These are phyloP conservation scores for Suhomyces wounanorum DNA, from an alignment of 1,139 yeast genomes.

Conservation along the genomic window DNA sequence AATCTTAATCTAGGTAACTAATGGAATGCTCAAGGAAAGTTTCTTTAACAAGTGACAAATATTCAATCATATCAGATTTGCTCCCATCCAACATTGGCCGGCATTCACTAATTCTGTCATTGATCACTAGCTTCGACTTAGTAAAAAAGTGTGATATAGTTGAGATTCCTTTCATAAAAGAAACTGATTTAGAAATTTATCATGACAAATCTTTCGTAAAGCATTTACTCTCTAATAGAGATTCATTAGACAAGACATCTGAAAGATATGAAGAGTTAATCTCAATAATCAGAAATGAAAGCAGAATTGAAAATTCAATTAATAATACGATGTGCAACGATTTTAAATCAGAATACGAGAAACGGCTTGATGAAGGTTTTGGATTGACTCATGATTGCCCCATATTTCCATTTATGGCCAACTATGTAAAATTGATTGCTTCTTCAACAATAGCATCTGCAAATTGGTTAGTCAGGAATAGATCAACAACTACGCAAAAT, in stretches of 20 bases:
- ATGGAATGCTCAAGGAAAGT: slow-evolving; percentile 19
- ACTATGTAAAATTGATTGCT: slow-evolving; percentile 52
- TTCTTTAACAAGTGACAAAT: slow-evolving; percentile 24
- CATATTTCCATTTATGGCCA: slow-evolving; percentile 52
- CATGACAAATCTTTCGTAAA: slow-evolving; percentile 43
- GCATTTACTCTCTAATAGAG: slow-evolving; percentile 30
- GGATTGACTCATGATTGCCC: slow-evolving; percentile 68
- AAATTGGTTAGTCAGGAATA: slow-evolving; percentile 24
- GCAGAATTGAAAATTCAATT: neutral
- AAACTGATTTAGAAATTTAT: slow-evolving; percentile 34
- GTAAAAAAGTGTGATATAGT: slow-evolving; percentile 26
- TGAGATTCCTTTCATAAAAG: slow-evolving; percentile 24
- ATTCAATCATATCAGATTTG: slow-evolving; percentile 36
- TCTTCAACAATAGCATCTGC: slow-evolving; percentile 63
- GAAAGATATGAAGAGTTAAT: neutral
- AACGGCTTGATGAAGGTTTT: slow-evolving; percentile 2
- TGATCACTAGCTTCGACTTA: slow-evolving; percentile 47
- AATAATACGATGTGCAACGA: neutral
- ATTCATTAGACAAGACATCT: slow-evolving; percentile 4
- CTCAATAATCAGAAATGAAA: neutral
- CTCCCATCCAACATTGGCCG: slow-evolving; percentile 57
- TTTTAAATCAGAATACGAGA: neutral
- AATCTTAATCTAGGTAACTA: neutral
- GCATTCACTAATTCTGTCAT: slow-evolving; percentile 45
- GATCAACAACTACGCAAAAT: slow-evolving; percentile 17